Evolutionary conservation across 305 asterid genomes (phyloP).

Genomic region (Fraxinus latifolia): DNA sequence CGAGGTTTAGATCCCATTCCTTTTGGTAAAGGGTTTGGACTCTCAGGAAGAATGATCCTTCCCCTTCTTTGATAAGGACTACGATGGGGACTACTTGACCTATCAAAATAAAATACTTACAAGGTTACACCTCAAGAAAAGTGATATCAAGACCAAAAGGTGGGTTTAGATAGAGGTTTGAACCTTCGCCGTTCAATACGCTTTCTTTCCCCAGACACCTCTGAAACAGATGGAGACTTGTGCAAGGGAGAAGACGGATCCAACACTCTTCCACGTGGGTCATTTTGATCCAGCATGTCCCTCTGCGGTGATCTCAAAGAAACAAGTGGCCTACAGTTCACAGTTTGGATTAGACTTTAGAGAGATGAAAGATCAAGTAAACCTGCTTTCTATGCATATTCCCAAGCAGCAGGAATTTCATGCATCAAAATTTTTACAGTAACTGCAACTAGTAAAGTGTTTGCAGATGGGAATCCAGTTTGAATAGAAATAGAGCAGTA

Average conservation of each 20-base stretch:
- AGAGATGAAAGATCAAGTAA: conserved; percentile 10
- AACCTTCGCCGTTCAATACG: conserved; percentile 39
- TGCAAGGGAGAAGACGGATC: conserved; percentile 35
- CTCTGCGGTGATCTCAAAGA: conserved; percentile 61
- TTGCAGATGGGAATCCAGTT: conserved; percentile 13
- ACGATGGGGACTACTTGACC: conserved; percentile 44
- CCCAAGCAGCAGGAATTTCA: conserved; percentile 17
- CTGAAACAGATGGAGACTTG: conserved; percentile 42
- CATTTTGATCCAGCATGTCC: conserved; percentile 42
- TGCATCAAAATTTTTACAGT: neutral
- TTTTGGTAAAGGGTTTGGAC: conserved; percentile 35
- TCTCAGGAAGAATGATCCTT: conserved; percentile 33
- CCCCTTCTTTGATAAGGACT: conserved; percentile 37
- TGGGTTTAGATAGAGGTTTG: conserved; percentile 8
- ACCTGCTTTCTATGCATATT: conserved; percentile 10
- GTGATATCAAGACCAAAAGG: conserved; percentile 21
- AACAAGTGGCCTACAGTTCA: conserved; percentile 39
- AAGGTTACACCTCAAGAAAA: neutral
- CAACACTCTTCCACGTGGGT: conserved; percentile 36
- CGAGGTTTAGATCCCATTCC: conserved; percentile 36
- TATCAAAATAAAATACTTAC: conserved; percentile 24
- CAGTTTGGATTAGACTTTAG: conserved; percentile 11
- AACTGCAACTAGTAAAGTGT: conserved; percentile 18
- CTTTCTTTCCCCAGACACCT: conserved; percentile 40
- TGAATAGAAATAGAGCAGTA: neutral